Evolutionary conservation across 176 grass and related monocot species (phyloP).

Genomic region (Tillandsia fasciculata): DNA sequence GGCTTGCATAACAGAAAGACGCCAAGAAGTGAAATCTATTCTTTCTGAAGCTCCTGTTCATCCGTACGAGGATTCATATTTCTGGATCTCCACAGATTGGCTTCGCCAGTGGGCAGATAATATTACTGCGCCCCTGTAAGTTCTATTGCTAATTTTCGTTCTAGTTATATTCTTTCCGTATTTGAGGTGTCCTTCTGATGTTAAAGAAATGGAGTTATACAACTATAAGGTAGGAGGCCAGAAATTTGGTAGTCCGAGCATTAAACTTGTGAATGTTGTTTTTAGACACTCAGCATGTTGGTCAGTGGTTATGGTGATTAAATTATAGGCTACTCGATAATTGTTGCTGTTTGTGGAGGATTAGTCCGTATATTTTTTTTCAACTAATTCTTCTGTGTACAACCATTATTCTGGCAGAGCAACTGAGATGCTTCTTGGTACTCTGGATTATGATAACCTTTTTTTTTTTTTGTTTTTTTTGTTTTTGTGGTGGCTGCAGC

Average conservation of each 20-base stretch:
- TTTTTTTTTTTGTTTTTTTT: slow-evolving; percentile 7
- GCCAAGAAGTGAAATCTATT: slow-evolving; percentile 83
- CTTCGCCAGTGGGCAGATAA: slow-evolving; percentile 93
- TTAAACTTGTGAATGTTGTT: not conserved
- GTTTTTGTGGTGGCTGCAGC: slow-evolving; percentile 28
- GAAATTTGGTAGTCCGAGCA: not conserved
- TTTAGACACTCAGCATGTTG: not conserved
- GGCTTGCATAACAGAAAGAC: slow-evolving; percentile 54
- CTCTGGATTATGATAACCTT: slow-evolving; percentile 3
- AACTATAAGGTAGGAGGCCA: not conserved
- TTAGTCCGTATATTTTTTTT: not conserved
- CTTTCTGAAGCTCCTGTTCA: slow-evolving; percentile 57
- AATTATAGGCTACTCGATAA: not conserved
- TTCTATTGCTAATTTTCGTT: slow-evolving; percentile 14
- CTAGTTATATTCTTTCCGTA: not conserved
- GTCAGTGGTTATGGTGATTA: not conserved
- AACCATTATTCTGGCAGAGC: not conserved
- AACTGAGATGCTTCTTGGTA: not conserved
- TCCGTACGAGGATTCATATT: slow-evolving; percentile 61
- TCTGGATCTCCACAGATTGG: slow-evolving; percentile 96
- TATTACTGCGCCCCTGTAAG: slow-evolving; percentile 62
- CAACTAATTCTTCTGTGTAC: not conserved
- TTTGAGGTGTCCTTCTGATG: not conserved
- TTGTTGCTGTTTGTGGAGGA: not conserved
- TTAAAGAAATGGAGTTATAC: not conserved